Evolutionary conservation across 768 basidiomycete genomes (phyloP).

Genomic region (Dacryopinax primogenitus): DNA sequence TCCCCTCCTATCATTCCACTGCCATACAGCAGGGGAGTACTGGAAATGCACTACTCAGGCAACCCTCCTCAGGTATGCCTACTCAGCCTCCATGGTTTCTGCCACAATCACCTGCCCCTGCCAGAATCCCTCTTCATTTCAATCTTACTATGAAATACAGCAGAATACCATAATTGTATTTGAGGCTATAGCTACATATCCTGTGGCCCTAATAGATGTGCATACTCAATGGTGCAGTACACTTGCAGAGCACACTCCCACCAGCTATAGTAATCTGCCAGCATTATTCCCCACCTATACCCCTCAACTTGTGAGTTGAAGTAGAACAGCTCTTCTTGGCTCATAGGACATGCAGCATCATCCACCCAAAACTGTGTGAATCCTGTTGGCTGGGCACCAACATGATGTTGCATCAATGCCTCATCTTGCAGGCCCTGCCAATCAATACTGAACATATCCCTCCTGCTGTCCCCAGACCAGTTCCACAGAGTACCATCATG

Average conservation of each 20-base stretch:
- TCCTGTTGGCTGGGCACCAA: background rate
- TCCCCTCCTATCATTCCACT: too few relatives aligned
- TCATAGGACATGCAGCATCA: background rate
- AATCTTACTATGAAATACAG: background rate
- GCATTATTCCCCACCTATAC: background rate
- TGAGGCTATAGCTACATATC: background rate
- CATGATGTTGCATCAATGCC: constrained; percentile 15
- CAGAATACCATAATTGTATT: background rate
- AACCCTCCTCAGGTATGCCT: too few relatives aligned
- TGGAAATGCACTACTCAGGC: too few relatives aligned
- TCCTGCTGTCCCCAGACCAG: background rate
- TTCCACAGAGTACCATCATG: background rate
- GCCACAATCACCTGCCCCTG: too few relatives aligned
- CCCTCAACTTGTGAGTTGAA: background rate
- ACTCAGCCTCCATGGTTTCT: too few relatives aligned
- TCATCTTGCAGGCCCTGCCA: constrained; percentile 18
- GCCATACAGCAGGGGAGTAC: too few relatives aligned
- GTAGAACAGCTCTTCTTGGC: background rate
- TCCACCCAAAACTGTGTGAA: background rate
- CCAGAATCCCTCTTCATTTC: too few relatives aligned
- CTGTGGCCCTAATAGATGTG: background rate
- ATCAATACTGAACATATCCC: constrained; percentile 18
- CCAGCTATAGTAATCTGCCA: background rate
- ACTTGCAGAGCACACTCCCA: background rate
- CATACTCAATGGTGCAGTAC: background rate